Evolutionary conservation across 805 yeast species (phyloP).

Genomic region (Priceomyces medius): DNA sequence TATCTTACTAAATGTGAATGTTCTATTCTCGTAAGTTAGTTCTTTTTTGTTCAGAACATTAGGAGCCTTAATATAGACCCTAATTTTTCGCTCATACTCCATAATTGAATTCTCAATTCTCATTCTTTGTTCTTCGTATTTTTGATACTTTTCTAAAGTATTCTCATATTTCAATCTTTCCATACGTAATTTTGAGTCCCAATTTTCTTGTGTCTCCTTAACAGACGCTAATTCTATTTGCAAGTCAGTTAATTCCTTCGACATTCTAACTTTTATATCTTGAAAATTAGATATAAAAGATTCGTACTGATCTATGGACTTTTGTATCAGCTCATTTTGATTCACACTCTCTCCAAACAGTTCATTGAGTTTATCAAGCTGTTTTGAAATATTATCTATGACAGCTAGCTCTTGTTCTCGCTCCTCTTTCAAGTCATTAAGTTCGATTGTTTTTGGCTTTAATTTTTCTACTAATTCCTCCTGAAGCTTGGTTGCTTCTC

Average conservation of each 20-base stretch:
- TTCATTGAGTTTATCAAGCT: conserved; percentile 5
- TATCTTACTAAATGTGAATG: conserved; percentile 19
- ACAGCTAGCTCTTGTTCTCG: conserved; percentile 24
- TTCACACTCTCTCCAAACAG: conserved; percentile 6
- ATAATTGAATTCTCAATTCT: conserved; percentile 50
- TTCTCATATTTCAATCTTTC: conserved; percentile 19
- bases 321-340: conserved; percentile 6
- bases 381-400: conserved; percentile 14
- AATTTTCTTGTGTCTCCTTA: conserved; percentile 16
- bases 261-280: conserved; percentile 15
- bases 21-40: conserved; percentile 6
- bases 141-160: conserved; percentile 25
- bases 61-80: conserved; percentile 24
- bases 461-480: conserved; percentile 16
- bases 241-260: conserved; percentile 18
- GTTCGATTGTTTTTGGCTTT: conserved; percentile 19
- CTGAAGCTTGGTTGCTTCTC: conserved; percentile 15
- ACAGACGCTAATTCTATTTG: conserved; percentile 16
- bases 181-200: conserved; percentile 18
- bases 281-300: conserved; percentile 17
- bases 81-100: conserved; percentile 24
- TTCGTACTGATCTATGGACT: conserved; percentile 13
- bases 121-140: conserved; percentile 38
- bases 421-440: conserved; percentile 25
- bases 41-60: conserved; percentile 1